Percentiles rank a stretch among this genome's conserved stretches.
Evolutionary conservation across 345 rosid genomes (phyloP).

Genomic region (Dipteronia dyeriana): DNA sequence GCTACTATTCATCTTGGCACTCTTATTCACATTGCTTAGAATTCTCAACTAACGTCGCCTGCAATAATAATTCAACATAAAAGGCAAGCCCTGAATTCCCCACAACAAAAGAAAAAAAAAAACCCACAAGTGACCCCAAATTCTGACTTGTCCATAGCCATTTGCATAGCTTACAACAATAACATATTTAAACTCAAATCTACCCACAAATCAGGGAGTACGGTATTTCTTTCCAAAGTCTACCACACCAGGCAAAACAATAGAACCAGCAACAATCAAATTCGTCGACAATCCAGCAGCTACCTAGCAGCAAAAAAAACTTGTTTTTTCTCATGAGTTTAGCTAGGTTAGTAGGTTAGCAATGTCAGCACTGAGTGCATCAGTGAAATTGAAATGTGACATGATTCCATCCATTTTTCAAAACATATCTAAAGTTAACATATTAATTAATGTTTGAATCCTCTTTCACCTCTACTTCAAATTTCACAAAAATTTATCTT

Average conservation of each 20-base stretch:
- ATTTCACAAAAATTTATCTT: background rate
- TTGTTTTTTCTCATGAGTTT: background rate
- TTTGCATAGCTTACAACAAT: background rate
- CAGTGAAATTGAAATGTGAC: slow-evolving; percentile 4
- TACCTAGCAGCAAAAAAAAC: background rate
- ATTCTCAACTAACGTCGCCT: too few species aligned
- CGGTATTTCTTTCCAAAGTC: too few species aligned
- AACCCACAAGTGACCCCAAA: background rate
- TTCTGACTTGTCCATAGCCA: background rate
- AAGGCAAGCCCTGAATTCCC: too few species aligned
- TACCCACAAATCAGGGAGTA: background rate
- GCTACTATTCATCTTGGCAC: background rate
- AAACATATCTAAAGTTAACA: background rate
- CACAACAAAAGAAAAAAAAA: background rate
- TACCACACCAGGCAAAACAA: background rate
- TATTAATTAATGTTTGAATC: background rate
- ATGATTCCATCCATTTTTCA: background rate
- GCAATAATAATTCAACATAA: too few species aligned
- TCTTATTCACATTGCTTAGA: background rate
- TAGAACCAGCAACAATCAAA: background rate
- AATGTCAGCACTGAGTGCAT: too few species aligned
- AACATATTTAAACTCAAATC: background rate
- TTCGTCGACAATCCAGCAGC: background rate
- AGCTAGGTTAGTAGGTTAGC: background rate
- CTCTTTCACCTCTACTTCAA: background rate